Conservation (phyloP, 805 yeast genomes). For the Ogataea pignaliae region DNA sequence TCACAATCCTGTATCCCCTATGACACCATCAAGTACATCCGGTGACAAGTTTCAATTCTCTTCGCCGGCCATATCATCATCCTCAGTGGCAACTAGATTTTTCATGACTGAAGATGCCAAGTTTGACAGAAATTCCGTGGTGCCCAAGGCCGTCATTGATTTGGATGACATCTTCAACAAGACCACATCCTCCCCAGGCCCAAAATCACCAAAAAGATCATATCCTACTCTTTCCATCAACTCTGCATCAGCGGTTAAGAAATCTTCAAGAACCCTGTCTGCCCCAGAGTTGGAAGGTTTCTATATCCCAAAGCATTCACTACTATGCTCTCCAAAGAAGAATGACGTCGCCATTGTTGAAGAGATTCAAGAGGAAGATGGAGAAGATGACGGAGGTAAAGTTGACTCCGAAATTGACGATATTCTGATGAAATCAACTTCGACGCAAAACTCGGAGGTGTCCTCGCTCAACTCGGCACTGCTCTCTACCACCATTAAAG, state of each 20-base stretch:
- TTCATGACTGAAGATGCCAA: conserved; percentile 31
- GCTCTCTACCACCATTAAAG: conserved; percentile 9
- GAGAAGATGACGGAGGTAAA: conserved; percentile 6
- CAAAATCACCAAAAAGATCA: conserved; percentile 1
- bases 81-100: conserved; percentile 16
- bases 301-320: conserved; percentile 25
- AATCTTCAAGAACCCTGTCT: conserved; percentile 15
- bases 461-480: conserved; percentile 18
- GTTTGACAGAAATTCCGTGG: conserved; percentile 21
- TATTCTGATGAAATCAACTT: conserved; percentile 7
- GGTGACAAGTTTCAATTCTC: conserved; percentile 6
- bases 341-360: conserved; percentile 28
- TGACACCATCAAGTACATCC: conserved; percentile 7
- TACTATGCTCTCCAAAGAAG: conserved; percentile 29
- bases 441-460: conserved; percentile 17
- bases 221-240: not conserved
- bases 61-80: conserved; percentile 7
- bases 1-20: conserved; percentile 1
- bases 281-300: conserved; percentile 17
- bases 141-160: conserved; percentile 32
- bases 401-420: conserved; percentile 1
- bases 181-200: conserved; percentile 2
- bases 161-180: conserved; percentile 28
- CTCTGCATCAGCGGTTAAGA: conserved; percentile 1
- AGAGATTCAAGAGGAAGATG: conserved; percentile 27